Percentiles rank a stretch among this genome's conserved stretches.
Evolutionary conservation across 208 protist genomes (phyloP).

Genomic region (Trypanosoma grayi): DNA sequence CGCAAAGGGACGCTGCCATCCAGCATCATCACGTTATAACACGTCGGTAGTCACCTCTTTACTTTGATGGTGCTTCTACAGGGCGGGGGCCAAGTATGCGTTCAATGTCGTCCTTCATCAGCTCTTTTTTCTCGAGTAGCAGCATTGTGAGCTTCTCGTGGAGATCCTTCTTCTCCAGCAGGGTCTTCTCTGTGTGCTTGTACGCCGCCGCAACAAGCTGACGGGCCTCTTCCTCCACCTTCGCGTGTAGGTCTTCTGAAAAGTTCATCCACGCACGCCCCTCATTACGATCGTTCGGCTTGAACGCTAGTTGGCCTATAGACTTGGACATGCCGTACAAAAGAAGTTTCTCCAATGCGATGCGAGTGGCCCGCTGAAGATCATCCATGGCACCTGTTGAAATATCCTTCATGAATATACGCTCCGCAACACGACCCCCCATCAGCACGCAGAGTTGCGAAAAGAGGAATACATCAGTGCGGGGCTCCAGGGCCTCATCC

Average conservation of each 20-base stretch:
- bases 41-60: conserved; percentile 6
- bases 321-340: conserved; percentile 89
- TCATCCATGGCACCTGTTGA: conserved; percentile 92
- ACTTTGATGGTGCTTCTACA: background rate
- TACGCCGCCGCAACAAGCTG: conserved; percentile 71
- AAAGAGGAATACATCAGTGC: conserved; percentile 85
- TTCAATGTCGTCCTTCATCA: conserved; percentile 76
- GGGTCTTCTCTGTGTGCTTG: conserved; percentile 58
- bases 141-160: conserved; percentile 70
- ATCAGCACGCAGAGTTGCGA: conserved; percentile 90
- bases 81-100: conserved; percentile 73
- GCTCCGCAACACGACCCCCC: conserved; percentile 87
- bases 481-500: conserved; percentile 87
- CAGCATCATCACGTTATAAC: background rate
- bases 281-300: conserved; percentile 86
- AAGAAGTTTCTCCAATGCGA: conserved; percentile 87
- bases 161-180: conserved; percentile 66
- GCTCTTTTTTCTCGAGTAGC: conserved; percentile 86
- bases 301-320: conserved; percentile 85
- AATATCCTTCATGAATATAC: conserved; percentile 84
- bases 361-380: conserved; percentile 83
- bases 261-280: conserved; percentile 89
- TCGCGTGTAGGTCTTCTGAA: conserved; percentile 85
- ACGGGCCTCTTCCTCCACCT: conserved; percentile 82
- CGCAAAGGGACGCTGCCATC: too few relatives aligned